Conservation (phyloP, 164 flowering plant species). For the Berberis vulgaris region DNA sequence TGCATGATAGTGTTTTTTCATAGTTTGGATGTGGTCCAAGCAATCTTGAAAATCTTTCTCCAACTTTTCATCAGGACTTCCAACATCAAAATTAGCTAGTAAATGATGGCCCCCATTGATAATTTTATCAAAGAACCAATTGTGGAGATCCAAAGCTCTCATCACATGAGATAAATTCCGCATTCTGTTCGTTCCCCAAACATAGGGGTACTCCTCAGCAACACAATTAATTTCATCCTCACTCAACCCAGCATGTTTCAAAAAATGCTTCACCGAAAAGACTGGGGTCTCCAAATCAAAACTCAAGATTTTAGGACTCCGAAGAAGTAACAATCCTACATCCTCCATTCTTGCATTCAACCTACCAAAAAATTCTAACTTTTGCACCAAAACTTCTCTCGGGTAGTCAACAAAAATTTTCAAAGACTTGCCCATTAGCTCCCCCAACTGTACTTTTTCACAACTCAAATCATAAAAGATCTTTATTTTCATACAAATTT, state of each 20-base stretch:
- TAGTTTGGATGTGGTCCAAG: conserved; percentile 24
- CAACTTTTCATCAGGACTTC: conserved; percentile 23
- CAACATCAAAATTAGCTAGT: conserved; percentile 24
- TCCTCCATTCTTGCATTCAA: conserved; percentile 30
- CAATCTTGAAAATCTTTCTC: conserved; percentile 24
- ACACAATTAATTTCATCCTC: conserved; percentile 19
- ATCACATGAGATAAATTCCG: conserved; percentile 48
- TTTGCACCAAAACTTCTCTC: conserved; percentile 39
- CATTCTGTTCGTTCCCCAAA: conserved; percentile 50
- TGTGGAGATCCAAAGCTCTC: conserved; percentile 48
- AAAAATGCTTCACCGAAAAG: conserved; percentile 35
- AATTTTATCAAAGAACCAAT: conserved; percentile 47
- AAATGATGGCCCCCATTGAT: conserved; percentile 32
- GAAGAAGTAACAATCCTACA: conserved; percentile 40
- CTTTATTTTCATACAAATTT: conserved; percentile 49
- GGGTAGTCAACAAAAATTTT: conserved; percentile 30
- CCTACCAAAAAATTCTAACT: conserved; percentile 43
- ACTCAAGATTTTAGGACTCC: conserved; percentile 34
- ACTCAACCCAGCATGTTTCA: conserved; percentile 45
- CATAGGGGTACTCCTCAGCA: conserved; percentile 29
- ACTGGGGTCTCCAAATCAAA: conserved; percentile 33
- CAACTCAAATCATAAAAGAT: conserved; percentile 55
- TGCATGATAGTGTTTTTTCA: conserved; percentile 20
- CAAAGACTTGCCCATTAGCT: conserved; percentile 31
- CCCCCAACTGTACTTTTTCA: conserved; percentile 39